phyloP scores from a whole-genome alignment of 768 basidiomycete genomes.

The Lenzites betulinus region DNA sequence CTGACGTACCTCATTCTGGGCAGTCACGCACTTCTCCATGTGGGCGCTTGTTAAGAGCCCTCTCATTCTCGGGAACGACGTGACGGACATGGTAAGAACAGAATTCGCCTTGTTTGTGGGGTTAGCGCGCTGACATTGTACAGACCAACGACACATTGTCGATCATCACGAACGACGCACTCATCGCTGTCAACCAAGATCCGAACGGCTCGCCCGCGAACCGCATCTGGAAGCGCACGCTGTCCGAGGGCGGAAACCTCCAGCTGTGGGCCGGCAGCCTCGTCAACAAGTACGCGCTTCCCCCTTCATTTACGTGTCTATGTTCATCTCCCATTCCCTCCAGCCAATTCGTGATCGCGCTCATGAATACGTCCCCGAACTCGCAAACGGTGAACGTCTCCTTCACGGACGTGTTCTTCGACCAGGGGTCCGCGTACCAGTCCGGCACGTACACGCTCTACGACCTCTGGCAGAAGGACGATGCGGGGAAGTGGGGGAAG shows the following conservation, averaged over 20 bases:
- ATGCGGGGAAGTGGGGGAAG: constrained; percentile 30
- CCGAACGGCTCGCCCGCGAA: constrained; percentile 32
- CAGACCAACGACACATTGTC: constrained; percentile 38
- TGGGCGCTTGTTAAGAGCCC: constrained; percentile 46
- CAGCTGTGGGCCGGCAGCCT: constrained; percentile 39
- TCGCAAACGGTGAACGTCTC: constrained; percentile 32
- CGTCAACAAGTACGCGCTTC: constrained; percentile 32
- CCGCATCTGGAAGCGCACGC: constrained; percentile 37
- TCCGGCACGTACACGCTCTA: constrained; percentile 29
- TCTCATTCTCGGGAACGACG: constrained; percentile 44
- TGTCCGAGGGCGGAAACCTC: constrained; percentile 31
- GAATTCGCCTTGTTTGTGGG: not conserved
- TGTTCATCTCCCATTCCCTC: not conserved
- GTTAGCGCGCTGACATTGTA: not conserved
- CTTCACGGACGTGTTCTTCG: constrained; percentile 37
- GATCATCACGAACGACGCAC: constrained; percentile 41
- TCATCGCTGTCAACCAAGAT: constrained; percentile 41
- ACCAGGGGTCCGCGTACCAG: constrained; percentile 31
- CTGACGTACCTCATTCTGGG: not conserved
- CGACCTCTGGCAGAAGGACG: constrained; percentile 40
- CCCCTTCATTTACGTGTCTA: not conserved
- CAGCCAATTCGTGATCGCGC: constrained; percentile 36
- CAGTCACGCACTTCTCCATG: constrained; percentile 44
- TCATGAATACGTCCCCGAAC: constrained; percentile 37
- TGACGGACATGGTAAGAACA: constrained; percentile 37